A percentile compares a stretch with the other conserved stretches of the same genome.
Conservation (phyloP, 139 green algal genomes). For the Marvania coccoides region DNA sequence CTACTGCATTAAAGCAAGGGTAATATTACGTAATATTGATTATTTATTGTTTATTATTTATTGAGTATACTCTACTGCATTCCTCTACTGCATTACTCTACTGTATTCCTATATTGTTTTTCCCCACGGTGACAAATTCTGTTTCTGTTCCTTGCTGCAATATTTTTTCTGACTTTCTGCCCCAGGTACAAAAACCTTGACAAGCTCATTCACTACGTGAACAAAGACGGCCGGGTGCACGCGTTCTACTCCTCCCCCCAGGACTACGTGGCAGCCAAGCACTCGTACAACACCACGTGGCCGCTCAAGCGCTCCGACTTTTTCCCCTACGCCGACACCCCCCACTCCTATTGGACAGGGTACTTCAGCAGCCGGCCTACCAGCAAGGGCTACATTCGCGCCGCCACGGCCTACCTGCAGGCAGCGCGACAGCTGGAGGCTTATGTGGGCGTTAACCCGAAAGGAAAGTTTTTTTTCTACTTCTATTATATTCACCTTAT, state of each 20-base stretch:
- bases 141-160: neutral
- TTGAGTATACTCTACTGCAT: too few relatives aligned
- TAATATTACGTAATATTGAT: too few relatives aligned
- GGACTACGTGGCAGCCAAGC: constrained; percentile 65
- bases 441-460: neutral
- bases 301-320: constrained; percentile 77
- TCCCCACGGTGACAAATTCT: too few relatives aligned
- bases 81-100: too few relatives aligned
- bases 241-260: constrained; percentile 80
- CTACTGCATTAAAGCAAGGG: too few relatives aligned
- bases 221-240: constrained; percentile 64
- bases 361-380: constrained; percentile 59
- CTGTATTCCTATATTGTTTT: too few relatives aligned
- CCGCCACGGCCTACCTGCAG: constrained; percentile 51
- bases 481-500: too few relatives aligned
- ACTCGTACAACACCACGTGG: constrained; percentile 42
- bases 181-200: constrained; percentile 80
- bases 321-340: constrained; percentile 82
- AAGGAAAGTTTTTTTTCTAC: neutral
- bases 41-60: too few relatives aligned
- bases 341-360: constrained; percentile 77
- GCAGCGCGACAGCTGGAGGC: constrained; percentile 67
- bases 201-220: constrained; percentile 59
- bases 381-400: constrained; percentile 61
- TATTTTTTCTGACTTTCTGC: neutral